Percentiles rank a stretch among this genome's conserved stretches.
Conservation (phyloP, 768 basidiomycete species). For the Termitomyces sp. region DNA sequence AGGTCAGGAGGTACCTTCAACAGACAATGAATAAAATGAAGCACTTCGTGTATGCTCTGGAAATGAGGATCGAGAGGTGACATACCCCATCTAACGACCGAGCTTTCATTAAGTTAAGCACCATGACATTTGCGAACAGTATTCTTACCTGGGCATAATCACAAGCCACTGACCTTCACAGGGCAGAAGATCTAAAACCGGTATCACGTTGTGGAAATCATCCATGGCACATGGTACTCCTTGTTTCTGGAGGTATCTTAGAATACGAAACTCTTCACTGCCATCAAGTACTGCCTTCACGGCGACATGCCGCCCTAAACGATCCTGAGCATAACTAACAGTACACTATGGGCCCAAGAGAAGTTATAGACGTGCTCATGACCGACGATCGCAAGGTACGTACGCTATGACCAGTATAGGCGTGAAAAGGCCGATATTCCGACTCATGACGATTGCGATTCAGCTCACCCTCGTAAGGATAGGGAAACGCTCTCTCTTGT, state of each 20-base stretch:
- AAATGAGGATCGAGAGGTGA: not conserved
- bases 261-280: not conserved
- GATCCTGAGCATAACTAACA: no score
- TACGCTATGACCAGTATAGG: no score
- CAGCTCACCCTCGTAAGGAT: not conserved
- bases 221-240: not conserved
- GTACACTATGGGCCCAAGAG: no score
- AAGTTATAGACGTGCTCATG: no score
- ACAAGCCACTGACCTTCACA: conserved; percentile 18
- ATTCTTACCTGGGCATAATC: conserved; percentile 24
- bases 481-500: not conserved
- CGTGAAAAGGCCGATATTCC: no score
- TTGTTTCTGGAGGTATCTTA: not conserved
- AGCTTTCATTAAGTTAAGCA: not conserved
- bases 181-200: conserved; percentile 15
- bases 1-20: conserved; percentile 10
- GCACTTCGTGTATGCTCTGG: not conserved
- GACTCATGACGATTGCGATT: no score
- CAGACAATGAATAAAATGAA: conserved; percentile 1
- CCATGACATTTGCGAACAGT: not conserved
- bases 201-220: not conserved
- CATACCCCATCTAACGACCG: not conserved
- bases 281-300: not conserved
- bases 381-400: no score
- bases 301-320: not conserved